A percentile compares a stretch with the other conserved stretches of the same genome.
phyloP scores from a whole-genome alignment of 345 rosid genomes.

The Lepidium didymum region DNA sequence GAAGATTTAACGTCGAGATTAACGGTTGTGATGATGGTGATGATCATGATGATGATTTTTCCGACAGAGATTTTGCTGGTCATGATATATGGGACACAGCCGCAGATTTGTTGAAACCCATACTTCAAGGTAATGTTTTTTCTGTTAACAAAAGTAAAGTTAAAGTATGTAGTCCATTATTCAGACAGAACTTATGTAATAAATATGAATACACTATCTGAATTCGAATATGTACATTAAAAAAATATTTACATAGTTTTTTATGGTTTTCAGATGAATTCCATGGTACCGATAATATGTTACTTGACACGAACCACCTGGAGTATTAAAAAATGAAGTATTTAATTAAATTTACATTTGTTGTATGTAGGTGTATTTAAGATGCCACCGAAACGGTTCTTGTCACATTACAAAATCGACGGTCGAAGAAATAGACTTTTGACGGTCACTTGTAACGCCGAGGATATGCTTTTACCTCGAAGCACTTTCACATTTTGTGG shows the following conservation, averaged over 20 bases:
- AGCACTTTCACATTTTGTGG: constrained; percentile 83
- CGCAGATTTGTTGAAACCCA: constrained; percentile 60
- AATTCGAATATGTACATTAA: no score
- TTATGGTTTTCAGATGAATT: no score
- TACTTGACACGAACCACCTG: no score
- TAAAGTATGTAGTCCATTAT: constrained; percentile 21
- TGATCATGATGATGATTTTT: neutral
- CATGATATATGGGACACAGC: constrained; percentile 49
- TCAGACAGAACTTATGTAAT: constrained; percentile 13
- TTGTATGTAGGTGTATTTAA: constrained; percentile 54
- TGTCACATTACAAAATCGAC: constrained; percentile 88
- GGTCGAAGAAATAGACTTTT: constrained; percentile 53
- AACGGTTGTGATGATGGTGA: constrained; percentile 28
- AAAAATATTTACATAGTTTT: no score
- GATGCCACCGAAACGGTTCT: constrained; percentile 79
- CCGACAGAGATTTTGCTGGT: constrained; percentile 7
- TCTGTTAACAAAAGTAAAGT: constrained; percentile 1
- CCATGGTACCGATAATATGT: no score
- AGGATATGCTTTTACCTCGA: constrained; percentile 83
- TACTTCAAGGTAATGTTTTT: constrained; percentile 48
- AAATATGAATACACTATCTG: neutral
- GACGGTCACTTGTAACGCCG: constrained; percentile 74
- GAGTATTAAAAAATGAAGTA: no score
- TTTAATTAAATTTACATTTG: neutral
- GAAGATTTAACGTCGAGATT: constrained; percentile 39